phyloP scores from a whole-genome alignment of 2,329 filamentous ascomycete species.

The Xylaria sp. region DNA sequence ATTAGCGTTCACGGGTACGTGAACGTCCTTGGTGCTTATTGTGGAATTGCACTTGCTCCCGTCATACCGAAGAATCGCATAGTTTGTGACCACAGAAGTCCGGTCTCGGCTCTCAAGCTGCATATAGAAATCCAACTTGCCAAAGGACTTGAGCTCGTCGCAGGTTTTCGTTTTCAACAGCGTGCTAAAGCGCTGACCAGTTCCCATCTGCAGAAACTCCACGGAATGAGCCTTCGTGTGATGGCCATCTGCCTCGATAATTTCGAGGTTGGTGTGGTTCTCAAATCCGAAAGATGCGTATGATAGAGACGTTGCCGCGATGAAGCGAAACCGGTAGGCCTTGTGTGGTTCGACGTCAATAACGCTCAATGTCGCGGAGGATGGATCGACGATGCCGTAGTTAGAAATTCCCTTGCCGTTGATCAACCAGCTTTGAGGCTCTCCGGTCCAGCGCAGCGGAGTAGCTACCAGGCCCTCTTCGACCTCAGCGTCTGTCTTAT shows the following conservation, averaged over 20 bases:
- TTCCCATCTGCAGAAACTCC: constrained; percentile 16
- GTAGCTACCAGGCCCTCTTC: constrained; percentile 6
- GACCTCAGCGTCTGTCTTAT: constrained; percentile 6
- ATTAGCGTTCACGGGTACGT: constrained; percentile 13
- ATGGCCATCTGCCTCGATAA: constrained; percentile 21
- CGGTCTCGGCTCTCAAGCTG: constrained; percentile 23
- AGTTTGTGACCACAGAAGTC: constrained; percentile 5
- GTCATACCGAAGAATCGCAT: constrained; percentile 20
- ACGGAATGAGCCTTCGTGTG: constrained; percentile 19
- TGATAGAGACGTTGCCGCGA: constrained; percentile 7
- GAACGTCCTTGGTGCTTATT: neutral
- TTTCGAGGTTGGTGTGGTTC: constrained; percentile 15
- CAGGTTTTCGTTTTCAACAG: constrained; percentile 16
- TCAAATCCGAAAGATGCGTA: constrained; percentile 20
- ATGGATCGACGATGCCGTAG: constrained; percentile 17
- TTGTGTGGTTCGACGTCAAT: constrained; percentile 17
- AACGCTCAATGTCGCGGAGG: constrained; percentile 4
- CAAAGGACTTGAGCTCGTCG: constrained; percentile 1
- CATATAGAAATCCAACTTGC: constrained; percentile 23
- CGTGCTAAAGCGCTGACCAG: constrained; percentile 20
- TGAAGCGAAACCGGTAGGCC: constrained; percentile 18
- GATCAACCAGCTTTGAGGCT: constrained; percentile 20
- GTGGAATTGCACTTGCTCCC: constrained; percentile 6
- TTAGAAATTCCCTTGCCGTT: constrained; percentile 23
- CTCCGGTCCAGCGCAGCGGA: constrained; percentile 13